Evolutionary conservation across 192 early-diverging fungal species (phyloP).

Genomic region (Coemansia sp.): DNA sequence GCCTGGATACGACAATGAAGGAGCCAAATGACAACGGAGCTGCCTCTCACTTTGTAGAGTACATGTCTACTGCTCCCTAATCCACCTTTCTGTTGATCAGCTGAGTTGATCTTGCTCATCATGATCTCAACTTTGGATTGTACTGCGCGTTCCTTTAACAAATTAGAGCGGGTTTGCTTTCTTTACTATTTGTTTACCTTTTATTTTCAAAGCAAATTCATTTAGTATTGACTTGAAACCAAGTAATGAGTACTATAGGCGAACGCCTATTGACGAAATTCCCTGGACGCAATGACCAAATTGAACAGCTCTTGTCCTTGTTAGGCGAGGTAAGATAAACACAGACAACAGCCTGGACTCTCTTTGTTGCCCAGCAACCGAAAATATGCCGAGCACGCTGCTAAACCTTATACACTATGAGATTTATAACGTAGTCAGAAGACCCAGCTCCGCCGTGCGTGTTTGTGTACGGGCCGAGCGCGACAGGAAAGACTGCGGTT

Average conservation of each 20-base stretch:
- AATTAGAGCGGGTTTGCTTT: neutral
- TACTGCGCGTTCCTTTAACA: neutral
- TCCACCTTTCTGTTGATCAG: neutral
- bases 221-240: neutral
- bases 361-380: neutral
- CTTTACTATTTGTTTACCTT: neutral
- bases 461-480: slow-evolving; percentile 61
- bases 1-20: neutral
- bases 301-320: slow-evolving; percentile 38
- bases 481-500: slow-evolving; percentile 65
- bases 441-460: slow-evolving; percentile 53
- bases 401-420: too few species aligned
- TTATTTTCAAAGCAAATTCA: neutral
- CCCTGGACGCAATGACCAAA: slow-evolving; percentile 42
- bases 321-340: slow-evolving; percentile 33
- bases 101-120: neutral
- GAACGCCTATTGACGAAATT: slow-evolving; percentile 64
- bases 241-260: slow-evolving; percentile 6
- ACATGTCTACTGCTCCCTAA: neutral
- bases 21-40: neutral
- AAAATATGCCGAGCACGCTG: neutral
- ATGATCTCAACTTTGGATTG: neutral
- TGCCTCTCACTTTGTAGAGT: too few species aligned
- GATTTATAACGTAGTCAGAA: slow-evolving; percentile 10
- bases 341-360: neutral